Conservation (phyloP, 1,139 yeast species). For the Diutina neorugosa region DNA sequence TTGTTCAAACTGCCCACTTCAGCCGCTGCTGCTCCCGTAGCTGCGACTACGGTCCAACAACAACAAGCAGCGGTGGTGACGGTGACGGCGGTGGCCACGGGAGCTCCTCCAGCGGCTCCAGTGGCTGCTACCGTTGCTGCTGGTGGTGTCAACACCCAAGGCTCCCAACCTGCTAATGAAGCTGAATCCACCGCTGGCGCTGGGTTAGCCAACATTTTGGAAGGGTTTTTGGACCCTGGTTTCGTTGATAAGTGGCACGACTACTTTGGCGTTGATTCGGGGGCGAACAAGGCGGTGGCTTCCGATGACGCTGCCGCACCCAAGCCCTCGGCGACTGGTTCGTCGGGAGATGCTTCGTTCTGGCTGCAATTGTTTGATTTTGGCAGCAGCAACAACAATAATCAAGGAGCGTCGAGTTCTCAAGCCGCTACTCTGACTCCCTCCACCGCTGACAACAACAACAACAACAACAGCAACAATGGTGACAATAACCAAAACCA, state of each 20-base stretch:
- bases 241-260: not conserved
- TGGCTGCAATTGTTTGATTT: constrained; percentile 2
- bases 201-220: not conserved
- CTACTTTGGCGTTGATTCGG: not conserved
- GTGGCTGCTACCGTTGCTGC: too few relatives aligned
- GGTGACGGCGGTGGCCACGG: not conserved
- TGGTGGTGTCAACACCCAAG: too few relatives aligned
- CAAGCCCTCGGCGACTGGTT: not conserved
- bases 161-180: not conserved
- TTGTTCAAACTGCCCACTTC: not conserved
- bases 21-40: not conserved
- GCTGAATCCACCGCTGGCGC: not conserved
- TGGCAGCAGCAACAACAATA: not conserved
- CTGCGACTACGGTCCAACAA: not conserved
- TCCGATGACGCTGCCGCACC: not conserved
- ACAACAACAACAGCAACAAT: not conserved
- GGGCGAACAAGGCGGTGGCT: not conserved
- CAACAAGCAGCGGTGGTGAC: not conserved
- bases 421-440: not conserved
- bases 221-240: constrained; percentile 1
- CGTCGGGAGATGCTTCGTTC: not conserved
- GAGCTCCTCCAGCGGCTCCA: not conserved
- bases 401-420: not conserved
- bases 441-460: not conserved
- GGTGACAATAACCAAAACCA: not conserved